Percentiles rank a stretch among this genome's conserved stretches.
Evolutionary conservation across 2,329 filamentous ascomycete species (phyloP).

Genomic region (Gremmenia infestans): DNA sequence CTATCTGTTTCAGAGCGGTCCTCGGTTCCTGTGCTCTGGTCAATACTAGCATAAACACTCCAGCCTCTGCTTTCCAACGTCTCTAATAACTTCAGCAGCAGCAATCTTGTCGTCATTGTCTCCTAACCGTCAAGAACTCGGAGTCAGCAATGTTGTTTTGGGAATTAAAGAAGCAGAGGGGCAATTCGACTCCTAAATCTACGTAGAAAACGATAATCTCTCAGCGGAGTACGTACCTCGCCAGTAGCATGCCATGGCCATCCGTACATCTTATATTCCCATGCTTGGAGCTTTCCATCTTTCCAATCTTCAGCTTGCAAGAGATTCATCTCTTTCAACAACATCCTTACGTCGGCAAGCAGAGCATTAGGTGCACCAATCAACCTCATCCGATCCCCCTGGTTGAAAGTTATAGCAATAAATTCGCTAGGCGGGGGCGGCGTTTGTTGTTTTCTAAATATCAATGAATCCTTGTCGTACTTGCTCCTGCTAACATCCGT

Average conservation of each 20-base stretch:
- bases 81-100: conserved; percentile 34
- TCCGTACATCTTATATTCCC: conserved; percentile 34
- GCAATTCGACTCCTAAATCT: no score
- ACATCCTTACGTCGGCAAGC: conserved; percentile 12
- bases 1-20: conserved; percentile 21
- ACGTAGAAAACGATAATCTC: no score
- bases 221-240: conserved; percentile 8
- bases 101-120: conserved; percentile 33
- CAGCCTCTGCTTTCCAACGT: conserved; percentile 34
- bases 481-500: conserved; percentile 34
- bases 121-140: conserved; percentile 4
- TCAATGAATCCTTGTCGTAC: conserved; percentile 33
- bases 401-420: conserved; percentile 34
- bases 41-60: conserved; percentile 36
- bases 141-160: no score
- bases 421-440: conserved; percentile 34
- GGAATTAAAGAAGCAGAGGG: no score
- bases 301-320: conserved; percentile 24
- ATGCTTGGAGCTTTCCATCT: conserved; percentile 15
- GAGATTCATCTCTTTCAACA: conserved; percentile 14
- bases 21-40: conserved; percentile 28
- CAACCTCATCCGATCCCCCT: conserved; percentile 29
- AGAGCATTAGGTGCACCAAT: conserved; percentile 29
- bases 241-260: conserved; percentile 32
- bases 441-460: conserved; percentile 34